phyloP scores from a whole-genome alignment of 371 early-diverging fungal species.

The Saksenaea oblongispora region DNA sequence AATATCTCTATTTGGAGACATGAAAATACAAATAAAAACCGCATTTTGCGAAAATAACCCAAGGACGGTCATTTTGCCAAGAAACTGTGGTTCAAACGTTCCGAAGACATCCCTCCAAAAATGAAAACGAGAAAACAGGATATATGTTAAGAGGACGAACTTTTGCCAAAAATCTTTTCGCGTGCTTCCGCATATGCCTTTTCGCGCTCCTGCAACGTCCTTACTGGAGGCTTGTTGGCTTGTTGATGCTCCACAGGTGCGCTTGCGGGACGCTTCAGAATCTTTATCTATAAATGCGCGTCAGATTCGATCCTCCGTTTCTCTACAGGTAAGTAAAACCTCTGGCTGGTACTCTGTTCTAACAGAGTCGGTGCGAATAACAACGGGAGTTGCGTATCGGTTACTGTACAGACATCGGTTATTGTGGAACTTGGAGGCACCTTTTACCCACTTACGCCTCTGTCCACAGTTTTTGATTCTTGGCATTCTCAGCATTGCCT shows the following conservation, averaged over 20 bases:
- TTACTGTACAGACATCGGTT: constrained; percentile 15
- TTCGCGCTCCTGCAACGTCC: constrained; percentile 29
- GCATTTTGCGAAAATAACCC: too few species aligned
- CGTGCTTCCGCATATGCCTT: constrained; percentile 29
- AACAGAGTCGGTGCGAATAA: constrained; percentile 25
- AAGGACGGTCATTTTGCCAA: too few species aligned
- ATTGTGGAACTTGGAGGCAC: not conserved
- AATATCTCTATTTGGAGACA: not conserved
- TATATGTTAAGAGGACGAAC: constrained; percentile 6
- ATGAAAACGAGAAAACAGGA: constrained; percentile 21
- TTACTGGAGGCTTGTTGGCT: constrained; percentile 2
- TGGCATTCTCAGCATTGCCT: constrained; percentile 12
- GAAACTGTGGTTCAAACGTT: too few species aligned
- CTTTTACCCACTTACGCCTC: constrained; percentile 29
- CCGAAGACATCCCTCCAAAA: not conserved
- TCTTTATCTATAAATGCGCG: constrained; percentile 17
- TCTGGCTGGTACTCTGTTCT: constrained; percentile 34
- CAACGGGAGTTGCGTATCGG: constrained; percentile 15
- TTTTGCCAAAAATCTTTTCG: constrained; percentile 26
- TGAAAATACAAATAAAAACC: not conserved
- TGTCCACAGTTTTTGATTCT: constrained; percentile 30
- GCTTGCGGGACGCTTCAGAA: constrained; percentile 20
- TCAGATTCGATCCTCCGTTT: not conserved
- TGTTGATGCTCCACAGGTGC: not conserved
- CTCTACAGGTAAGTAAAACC: constrained; percentile 7